Evolutionary conservation across 1,284 basidiomycete genomes (phyloP).

Genomic region (Veloporphyrellus conicus): DNA sequence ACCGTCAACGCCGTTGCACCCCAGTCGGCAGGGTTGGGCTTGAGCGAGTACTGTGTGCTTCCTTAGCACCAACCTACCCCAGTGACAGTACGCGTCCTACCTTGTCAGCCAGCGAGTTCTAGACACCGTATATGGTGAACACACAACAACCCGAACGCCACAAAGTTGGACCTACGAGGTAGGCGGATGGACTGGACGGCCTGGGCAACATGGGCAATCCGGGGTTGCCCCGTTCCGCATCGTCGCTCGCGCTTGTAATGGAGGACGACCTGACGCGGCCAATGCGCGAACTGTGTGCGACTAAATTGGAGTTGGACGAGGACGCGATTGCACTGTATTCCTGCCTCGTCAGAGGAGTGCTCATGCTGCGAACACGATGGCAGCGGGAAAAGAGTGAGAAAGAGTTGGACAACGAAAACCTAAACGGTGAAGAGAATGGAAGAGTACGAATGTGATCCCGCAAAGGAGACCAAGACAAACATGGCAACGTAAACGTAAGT

Average conservation of each 20-base stretch:
- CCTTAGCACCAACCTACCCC: background rate
- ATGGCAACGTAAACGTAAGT: slow-evolving; percentile 14
- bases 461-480: background rate
- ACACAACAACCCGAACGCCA: background rate
- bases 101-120: slow-evolving; percentile 31
- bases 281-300: slow-evolving; percentile 16
- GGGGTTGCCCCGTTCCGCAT: slow-evolving; percentile 16
- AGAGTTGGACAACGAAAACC: slow-evolving; percentile 15
- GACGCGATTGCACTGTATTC: slow-evolving; percentile 30
- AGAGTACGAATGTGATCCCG: background rate
- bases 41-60: slow-evolving; percentile 27
- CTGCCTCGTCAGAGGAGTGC: slow-evolving; percentile 22
- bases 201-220: slow-evolving; percentile 15
- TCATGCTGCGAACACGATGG: slow-evolving; percentile 16
- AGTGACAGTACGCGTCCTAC: slow-evolving; percentile 2
- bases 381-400: background rate
- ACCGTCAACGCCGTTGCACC: slow-evolving; percentile 24
- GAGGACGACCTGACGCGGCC: slow-evolving; percentile 20
- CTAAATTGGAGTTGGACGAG: slow-evolving; percentile 23
- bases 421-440: slow-evolving; percentile 1
- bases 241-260: slow-evolving; percentile 14
- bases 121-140: slow-evolving; percentile 2
- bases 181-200: slow-evolving; percentile 27
- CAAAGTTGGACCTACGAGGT: slow-evolving; percentile 19
- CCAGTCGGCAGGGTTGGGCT: slow-evolving; percentile 32